A percentile compares a stretch with the other conserved stretches of the same genome.
These are phyloP conservation scores for Rubus idaeus DNA, from an alignment of 306 rosid genomes.

Conservation along the genomic window DNA sequence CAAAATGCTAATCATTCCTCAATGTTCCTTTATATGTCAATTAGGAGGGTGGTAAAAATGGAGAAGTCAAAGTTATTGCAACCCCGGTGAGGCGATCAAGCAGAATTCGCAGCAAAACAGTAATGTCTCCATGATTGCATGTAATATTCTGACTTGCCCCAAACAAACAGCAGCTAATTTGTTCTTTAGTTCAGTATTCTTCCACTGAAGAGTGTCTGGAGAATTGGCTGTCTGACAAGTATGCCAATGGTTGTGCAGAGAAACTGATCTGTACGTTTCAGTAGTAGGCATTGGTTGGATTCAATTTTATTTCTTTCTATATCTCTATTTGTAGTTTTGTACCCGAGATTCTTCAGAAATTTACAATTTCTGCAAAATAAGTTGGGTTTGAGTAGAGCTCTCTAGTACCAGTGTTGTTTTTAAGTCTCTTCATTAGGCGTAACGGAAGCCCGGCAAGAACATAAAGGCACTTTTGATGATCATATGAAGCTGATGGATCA, in stretches of 20 bases:
- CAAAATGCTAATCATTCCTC: not conserved
- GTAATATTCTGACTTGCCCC: not conserved
- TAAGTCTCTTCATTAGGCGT: too few relatives aligned
- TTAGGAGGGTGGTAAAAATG: constrained; percentile 29
- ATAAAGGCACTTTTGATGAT: not conserved
- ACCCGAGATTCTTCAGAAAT: not conserved
- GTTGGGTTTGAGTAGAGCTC: not conserved
- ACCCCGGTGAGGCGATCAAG: constrained; percentile 55
- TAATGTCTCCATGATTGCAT: constrained; percentile 29
- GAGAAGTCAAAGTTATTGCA: constrained; percentile 23
- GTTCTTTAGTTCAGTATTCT: not conserved
- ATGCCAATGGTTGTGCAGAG: not conserved
- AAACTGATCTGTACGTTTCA: not conserved
- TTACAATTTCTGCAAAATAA: not conserved
- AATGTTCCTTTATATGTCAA: not conserved
- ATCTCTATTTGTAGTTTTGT: not conserved
- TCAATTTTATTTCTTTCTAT: not conserved
- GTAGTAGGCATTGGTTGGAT: not conserved
- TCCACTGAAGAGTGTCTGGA: constrained; percentile 15
- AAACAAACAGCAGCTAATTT: not conserved
- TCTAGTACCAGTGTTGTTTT: not conserved
- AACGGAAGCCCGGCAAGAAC: not conserved
- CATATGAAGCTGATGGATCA: too few relatives aligned
- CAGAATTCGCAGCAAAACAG: constrained; percentile 40
- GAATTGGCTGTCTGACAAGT: not conserved